Base-by-base conservation (phyloP, 2,329 filamentous ascomycete species). In the Annulohypoxylon truncatum region DNA sequence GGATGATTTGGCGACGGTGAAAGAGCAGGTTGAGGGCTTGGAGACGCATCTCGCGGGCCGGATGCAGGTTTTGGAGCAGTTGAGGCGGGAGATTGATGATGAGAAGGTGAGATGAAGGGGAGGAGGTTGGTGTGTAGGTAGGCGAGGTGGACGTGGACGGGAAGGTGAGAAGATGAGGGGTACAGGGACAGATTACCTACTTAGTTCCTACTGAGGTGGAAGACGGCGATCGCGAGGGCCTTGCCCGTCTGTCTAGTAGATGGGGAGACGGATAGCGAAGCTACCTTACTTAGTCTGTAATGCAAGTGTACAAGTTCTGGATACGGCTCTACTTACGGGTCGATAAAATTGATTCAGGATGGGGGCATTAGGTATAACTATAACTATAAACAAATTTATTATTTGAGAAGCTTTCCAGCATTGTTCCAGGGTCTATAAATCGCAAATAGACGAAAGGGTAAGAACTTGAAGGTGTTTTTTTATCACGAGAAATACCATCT, bases 21-120 rank as follows among this genome's bases (percentile, higher is more conserved):
- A 88, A 75, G 95, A 98, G 80, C 95, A 99, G 83, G 90, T 99
- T 1, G 94, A 97, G 71, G 94, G 94, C 0, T 79, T 99, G 71
- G 94, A 97, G 82, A 82, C 84, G 66, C 96, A 99, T 83, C 81
- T 97, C 75, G 85, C 88, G 74, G 89, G 89, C 71, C 85, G 96
- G 67, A 88, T 95, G 79, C 87, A 90, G 70, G 87, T 90, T 28
- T 82, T 99, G 74, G 89, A 91, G 50, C 91, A 93, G 77, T 77
- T 98, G 77, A 87, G 89, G 79, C 84, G 88, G 76, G 90, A 97
- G 81, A 91, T 98, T 79, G 94, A 97, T 74, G 90, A 93, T 20
- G 94, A 95, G 85, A 96, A 92, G 83, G 82, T 82, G 64, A 82
- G 84, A 66, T 81, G 82, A 79, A 84, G 69, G 75, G 33, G 26